phyloP scores from a whole-genome alignment of 257 asterid species.

The Gentiana macrophylla region DNA sequence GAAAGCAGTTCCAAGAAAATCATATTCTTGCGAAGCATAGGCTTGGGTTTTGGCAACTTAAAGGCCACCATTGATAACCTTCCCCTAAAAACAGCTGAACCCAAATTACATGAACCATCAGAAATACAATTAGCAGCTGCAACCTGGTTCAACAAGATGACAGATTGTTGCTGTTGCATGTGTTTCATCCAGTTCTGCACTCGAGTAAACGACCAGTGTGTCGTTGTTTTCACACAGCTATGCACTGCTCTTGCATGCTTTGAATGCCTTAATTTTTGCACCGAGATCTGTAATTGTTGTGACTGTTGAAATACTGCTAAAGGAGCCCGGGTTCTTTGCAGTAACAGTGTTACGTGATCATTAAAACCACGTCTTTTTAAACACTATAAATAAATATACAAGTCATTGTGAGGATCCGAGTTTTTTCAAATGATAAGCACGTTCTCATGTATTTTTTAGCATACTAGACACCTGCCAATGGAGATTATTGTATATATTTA shows the following conservation, averaged over 20 bases:
- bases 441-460: too few species aligned
- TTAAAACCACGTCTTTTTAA: too few species aligned
- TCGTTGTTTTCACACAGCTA: constrained; percentile 50
- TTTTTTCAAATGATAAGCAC: too few species aligned
- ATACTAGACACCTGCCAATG: too few species aligned
- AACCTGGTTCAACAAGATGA: constrained; percentile 29
- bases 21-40: constrained; percentile 34
- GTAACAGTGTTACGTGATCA: too few species aligned
- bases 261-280: constrained; percentile 52
- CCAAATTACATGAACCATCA: constrained; percentile 46
- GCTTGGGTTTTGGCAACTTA: constrained; percentile 53
- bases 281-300: constrained; percentile 44
- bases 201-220: constrained; percentile 56
- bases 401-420: too few species aligned
- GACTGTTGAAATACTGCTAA: neutral
- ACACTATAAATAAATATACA: too few species aligned
- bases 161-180: constrained; percentile 68
- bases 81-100: constrained; percentile 51
- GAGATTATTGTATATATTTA: too few species aligned
- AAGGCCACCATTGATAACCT: constrained; percentile 56
- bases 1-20: constrained; percentile 22
- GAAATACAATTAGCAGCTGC: constrained; percentile 52
- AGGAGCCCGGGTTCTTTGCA: too few species aligned
- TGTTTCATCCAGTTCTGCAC: constrained; percentile 50
- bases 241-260: constrained; percentile 71